Percentiles rank a stretch among this genome's conserved stretches.
phyloP scores from a whole-genome alignment of 805 yeast genomes.

The Pichia thaimueangensis region DNA sequence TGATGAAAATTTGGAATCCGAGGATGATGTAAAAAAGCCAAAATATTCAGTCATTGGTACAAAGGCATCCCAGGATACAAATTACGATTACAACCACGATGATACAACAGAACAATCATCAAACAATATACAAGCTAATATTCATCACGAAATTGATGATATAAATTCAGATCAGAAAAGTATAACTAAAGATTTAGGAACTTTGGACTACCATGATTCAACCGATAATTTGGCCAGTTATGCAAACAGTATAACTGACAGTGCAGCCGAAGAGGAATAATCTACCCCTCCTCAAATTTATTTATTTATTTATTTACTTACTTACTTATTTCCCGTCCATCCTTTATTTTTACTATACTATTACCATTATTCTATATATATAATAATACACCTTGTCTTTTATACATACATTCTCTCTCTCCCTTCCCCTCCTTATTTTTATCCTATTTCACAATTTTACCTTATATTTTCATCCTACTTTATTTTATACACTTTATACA shows the following conservation, averaged over 20 bases:
- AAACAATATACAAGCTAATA: neutral
- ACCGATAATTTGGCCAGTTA: conserved; percentile 28
- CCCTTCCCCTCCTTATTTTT: too few species aligned
- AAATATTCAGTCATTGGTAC: conserved; percentile 32
- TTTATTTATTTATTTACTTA: too few species aligned
- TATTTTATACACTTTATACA: too few species aligned
- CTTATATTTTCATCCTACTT: too few species aligned
- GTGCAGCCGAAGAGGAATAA: conserved; percentile 20
- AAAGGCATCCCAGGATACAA: conserved; percentile 29
- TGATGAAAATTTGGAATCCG: conserved; percentile 30
- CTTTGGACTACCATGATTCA: conserved; percentile 19
- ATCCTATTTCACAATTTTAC: too few species aligned
- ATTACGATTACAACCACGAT: conserved; percentile 31
- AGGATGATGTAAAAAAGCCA: conserved; percentile 22
- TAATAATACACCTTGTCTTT: too few species aligned
- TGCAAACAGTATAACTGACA: conserved; percentile 28
- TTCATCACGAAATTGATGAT: neutral
- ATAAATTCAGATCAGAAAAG: neutral
- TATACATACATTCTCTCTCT: too few species aligned
- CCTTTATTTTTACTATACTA: too few species aligned
- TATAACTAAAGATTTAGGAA: conserved; percentile 10
- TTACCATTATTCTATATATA: too few species aligned
- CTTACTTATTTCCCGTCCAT: too few species aligned
- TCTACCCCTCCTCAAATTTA: neutral
- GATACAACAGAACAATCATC: conserved; percentile 17